phyloP scores from a whole-genome alignment of 192 early-diverging fungal genomes.

The Tieghemiomyces parasiticus region DNA sequence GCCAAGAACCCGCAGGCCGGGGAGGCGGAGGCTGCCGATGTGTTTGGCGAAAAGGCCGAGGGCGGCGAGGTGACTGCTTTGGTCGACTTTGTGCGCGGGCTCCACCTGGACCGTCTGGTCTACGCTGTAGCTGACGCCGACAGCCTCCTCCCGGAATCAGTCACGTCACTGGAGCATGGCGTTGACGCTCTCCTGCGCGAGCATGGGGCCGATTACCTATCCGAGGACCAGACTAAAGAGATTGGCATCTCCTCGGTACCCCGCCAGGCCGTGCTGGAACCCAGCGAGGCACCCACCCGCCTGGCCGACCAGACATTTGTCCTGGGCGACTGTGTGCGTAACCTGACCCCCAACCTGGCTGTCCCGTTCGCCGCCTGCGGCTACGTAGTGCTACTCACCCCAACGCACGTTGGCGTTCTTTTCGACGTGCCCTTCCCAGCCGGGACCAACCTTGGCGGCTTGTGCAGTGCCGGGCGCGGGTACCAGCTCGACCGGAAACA shows the following conservation, averaged over 20 bases:
- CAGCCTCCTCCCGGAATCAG: slow-evolving; percentile 12
- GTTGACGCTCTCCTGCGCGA: slow-evolving; percentile 21
- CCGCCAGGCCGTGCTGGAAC: slow-evolving; percentile 52
- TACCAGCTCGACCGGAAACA: slow-evolving; percentile 41
- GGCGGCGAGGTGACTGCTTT: slow-evolving; percentile 13
- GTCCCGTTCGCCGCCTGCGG: slow-evolving; percentile 74
- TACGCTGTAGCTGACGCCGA: slow-evolving; percentile 8
- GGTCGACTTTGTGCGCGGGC: slow-evolving; percentile 24
- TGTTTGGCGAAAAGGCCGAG: neutral
- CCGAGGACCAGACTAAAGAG: slow-evolving; percentile 11
- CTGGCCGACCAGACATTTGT: slow-evolving; percentile 62
- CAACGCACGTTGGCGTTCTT: slow-evolving; percentile 64
- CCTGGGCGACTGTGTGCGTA: slow-evolving; percentile 79
- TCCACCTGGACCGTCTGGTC: slow-evolving; percentile 9
- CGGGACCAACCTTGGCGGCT: slow-evolving; percentile 57
- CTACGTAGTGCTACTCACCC: slow-evolving; percentile 67
- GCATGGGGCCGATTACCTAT: slow-evolving; percentile 18
- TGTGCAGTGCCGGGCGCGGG: slow-evolving; percentile 64
- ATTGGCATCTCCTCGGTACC: slow-evolving; percentile 20
- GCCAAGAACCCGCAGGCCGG: slow-evolving; percentile 8
- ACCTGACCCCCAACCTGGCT: slow-evolving; percentile 45
- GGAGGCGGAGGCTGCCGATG: neutral
- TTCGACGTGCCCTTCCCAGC: slow-evolving; percentile 76
- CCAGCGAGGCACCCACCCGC: slow-evolving; percentile 52
- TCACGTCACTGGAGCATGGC: slow-evolving; percentile 17